These are phyloP conservation scores for Phytophthora sp. DNA, from an alignment of 352 stramenopile genomes.

Conservation along the genomic window DNA sequence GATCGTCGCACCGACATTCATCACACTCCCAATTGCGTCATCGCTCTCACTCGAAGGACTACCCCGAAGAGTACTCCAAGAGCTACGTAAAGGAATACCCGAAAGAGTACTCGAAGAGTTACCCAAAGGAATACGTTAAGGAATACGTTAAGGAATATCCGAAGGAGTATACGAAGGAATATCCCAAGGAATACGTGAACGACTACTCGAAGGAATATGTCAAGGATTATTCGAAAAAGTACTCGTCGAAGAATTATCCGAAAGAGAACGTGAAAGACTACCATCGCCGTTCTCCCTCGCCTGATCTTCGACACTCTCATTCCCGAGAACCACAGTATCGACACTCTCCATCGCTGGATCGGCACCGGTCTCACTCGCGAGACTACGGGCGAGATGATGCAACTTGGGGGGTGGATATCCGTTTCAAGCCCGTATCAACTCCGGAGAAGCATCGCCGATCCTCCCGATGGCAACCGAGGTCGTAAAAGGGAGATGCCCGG, in stretches of 20 bases:
- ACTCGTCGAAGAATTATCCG: conserved; percentile 10
- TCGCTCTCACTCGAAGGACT: conserved; percentile 36
- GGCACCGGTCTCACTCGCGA: conserved; percentile 30
- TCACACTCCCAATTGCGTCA: conserved; percentile 27
- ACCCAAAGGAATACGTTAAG: conserved; percentile 23
- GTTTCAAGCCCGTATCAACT: conserved; percentile 15
- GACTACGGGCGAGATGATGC: conserved; percentile 27
- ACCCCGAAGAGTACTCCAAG: conserved; percentile 10
- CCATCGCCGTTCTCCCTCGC: conserved; percentile 22
- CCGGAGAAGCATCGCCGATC: conserved; percentile 35
- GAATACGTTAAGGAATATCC: conserved; percentile 14
- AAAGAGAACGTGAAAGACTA: conserved; percentile 32
- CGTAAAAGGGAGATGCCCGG: conserved; percentile 20
- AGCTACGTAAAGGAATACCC: conserved; percentile 17
- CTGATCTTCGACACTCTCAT: conserved; percentile 28
- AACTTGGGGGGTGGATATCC: conserved; percentile 22
- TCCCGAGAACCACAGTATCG: conserved; percentile 24
- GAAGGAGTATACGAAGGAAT: conserved; percentile 27
- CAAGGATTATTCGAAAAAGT: conserved; percentile 17
- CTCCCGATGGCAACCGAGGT: conserved; percentile 40
- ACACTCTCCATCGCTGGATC: conserved; percentile 30
- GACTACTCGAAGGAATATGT: conserved; percentile 16
- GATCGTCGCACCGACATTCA: conserved; percentile 29
- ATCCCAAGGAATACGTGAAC: conserved; percentile 27
- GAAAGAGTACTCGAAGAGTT: conserved; percentile 24